Conservation (phyloP, 129 eudicot genomes). For the Tagetes patula region DNA sequence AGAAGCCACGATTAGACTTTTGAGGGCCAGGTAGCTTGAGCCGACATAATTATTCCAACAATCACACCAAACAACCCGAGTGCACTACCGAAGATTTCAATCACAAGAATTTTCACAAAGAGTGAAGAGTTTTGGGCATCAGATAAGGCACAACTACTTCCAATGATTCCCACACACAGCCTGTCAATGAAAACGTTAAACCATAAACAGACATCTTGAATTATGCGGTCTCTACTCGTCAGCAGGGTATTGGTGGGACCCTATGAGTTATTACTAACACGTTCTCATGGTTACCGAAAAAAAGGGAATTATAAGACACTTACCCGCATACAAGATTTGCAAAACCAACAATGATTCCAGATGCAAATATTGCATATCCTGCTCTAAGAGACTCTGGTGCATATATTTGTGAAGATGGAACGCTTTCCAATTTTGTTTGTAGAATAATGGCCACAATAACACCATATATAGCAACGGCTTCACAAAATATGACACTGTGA, state of each 20-base stretch:
- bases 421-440: constrained; percentile 91
- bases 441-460: constrained; percentile 88
- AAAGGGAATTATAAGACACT: not conserved
- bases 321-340: constrained; percentile 98
- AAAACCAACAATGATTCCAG: constrained; percentile 93
- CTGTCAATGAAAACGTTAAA: constrained; percentile 29
- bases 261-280: not conserved
- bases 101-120: constrained; percentile 88
- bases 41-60: constrained; percentile 93
- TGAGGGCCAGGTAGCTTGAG: constrained; percentile 97
- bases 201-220: not conserved
- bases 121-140: constrained; percentile 92
- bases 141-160: constrained; percentile 87
- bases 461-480: constrained; percentile 96
- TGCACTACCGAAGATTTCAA: constrained; percentile 90
- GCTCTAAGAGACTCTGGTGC: constrained; percentile 87
- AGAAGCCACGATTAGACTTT: constrained; percentile 30
- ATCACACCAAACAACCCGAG: constrained; percentile 89
- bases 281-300: not conserved
- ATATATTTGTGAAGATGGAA: constrained; percentile 62
- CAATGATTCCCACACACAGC: constrained; percentile 85
- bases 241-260: not conserved
- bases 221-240: not conserved
- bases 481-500: constrained; percentile 90
- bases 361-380: constrained; percentile 91